A percentile compares a stretch with the other conserved stretches of the same genome.
phyloP scores from a whole-genome alignment of 1,139 yeast species.

The Blastobotrys aristatus region DNA sequence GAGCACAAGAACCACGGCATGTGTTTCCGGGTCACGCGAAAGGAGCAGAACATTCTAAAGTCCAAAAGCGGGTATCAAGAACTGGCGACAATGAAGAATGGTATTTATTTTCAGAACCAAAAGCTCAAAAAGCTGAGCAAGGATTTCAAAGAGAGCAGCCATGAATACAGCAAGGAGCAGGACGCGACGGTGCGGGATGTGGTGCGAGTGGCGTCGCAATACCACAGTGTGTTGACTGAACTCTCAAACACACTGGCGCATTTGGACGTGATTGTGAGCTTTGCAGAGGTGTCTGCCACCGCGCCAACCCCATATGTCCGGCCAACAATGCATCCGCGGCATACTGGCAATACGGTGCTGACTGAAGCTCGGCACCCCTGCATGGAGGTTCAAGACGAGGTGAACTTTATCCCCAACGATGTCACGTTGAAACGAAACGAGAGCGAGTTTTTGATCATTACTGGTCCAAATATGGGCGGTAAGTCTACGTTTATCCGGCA shows the following conservation, averaged over 20 bases:
- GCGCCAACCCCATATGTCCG: conserved; percentile 79
- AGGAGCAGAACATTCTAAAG: conserved; percentile 76
- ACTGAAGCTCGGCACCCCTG: conserved; percentile 88
- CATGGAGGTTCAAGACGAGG: conserved; percentile 84
- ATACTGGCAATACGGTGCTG: conserved; percentile 50
- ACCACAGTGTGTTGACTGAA: conserved; percentile 68
- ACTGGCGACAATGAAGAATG: conserved; percentile 88
- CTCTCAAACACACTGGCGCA: conserved; percentile 62
- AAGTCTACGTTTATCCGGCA: conserved; percentile 93
- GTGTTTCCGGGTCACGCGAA: conserved; percentile 89
- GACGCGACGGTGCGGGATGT: conserved; percentile 75
- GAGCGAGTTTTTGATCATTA: conserved; percentile 72
- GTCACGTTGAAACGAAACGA: conserved; percentile 48
- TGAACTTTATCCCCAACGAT: conserved; percentile 84
- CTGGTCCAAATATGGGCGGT: conserved; percentile 99
- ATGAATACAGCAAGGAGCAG: conserved; percentile 70
- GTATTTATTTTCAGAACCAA: conserved; percentile 80
- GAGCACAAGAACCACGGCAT: conserved; percentile 85
- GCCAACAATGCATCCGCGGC: conserved; percentile 59
- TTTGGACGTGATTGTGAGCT: conserved; percentile 76
- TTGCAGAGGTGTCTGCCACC: conserved; percentile 79
- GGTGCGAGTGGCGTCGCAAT: conserved; percentile 71
- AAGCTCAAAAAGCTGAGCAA: conserved; percentile 55
- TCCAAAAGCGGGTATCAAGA: conserved; percentile 59
- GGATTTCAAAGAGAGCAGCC: conserved; percentile 53